Evolutionary conservation across 306 rosid species (phyloP).

Genomic region (Crotalaria pallida): DNA sequence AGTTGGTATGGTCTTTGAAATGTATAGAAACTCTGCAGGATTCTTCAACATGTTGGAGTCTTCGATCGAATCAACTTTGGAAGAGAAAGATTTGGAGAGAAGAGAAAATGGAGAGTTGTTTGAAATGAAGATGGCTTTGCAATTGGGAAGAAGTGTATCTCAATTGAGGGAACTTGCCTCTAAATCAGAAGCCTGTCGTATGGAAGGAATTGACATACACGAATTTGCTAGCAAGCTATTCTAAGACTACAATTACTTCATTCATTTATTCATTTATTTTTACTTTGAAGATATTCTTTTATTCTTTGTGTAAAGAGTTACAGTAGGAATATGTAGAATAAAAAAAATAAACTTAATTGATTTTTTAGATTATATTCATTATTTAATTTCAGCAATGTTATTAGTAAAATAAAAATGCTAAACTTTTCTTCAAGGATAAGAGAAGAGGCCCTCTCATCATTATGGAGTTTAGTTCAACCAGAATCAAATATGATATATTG

Average conservation of each 20-base stretch:
- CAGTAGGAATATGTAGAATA: not conserved
- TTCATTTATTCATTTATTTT: not conserved
- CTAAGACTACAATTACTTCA: not conserved
- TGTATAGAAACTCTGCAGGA: conserved; percentile 56
- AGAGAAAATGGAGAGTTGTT: conserved; percentile 62
- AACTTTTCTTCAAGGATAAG: too few species aligned
- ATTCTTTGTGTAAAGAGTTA: conserved; percentile 14
- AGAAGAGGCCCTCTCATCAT: too few species aligned
- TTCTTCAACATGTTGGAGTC: conserved; percentile 44
- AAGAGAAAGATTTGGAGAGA: conserved; percentile 43
- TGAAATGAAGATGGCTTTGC: conserved; percentile 57
- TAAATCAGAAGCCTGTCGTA: conserved; percentile 39
- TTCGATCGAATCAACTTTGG: conserved; percentile 39
- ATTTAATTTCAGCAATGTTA: too few species aligned
- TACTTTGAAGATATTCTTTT: not conserved
- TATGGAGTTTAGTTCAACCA: too few species aligned
- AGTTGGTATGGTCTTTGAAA: conserved; percentile 71
- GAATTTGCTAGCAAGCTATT: conserved; percentile 53
- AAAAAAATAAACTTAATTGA: too few species aligned
- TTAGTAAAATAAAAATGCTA: too few species aligned
- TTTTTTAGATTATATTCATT: too few species aligned
- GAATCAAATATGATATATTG: too few species aligned
- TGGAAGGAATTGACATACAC: conserved; percentile 35
- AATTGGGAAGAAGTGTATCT: conserved; percentile 62
- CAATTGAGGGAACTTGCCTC: conserved; percentile 44